phyloP scores from a whole-genome alignment of 2,329 filamentous ascomycete species.

The Fusarium longipes region DNA sequence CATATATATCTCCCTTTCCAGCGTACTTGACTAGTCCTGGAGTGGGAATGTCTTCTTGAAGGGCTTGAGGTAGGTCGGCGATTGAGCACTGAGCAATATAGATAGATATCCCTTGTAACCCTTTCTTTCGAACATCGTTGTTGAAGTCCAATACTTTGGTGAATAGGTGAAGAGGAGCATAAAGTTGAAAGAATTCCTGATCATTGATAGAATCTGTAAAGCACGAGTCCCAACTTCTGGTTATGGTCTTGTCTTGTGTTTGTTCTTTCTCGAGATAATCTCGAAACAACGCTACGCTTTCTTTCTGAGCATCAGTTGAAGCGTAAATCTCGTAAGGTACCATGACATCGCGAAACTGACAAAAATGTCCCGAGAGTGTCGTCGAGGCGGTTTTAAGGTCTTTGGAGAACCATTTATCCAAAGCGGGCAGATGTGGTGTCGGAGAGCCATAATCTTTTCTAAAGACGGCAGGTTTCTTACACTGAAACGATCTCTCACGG shows the following conservation, averaged over 20 bases:
- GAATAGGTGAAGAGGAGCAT: constrained; percentile 73
- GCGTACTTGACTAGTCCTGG: constrained; percentile 71
- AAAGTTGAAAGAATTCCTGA: constrained; percentile 64
- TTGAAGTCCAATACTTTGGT: constrained; percentile 67
- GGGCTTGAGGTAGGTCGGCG: constrained; percentile 69
- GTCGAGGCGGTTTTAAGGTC: constrained; percentile 15
- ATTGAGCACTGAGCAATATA: constrained; percentile 90
- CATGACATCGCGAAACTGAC: constrained; percentile 45
- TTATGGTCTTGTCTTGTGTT: constrained; percentile 47
- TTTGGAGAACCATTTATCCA: constrained; percentile 68
- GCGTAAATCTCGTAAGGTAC: constrained; percentile 57
- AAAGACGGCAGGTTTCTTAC: constrained; percentile 62
- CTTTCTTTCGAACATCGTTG: constrained; percentile 18
- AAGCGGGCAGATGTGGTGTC: constrained; percentile 59
- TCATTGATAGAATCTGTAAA: constrained; percentile 38
- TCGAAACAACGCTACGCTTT: constrained; percentile 44
- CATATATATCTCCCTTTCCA: constrained; percentile 87
- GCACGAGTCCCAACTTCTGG: constrained; percentile 47
- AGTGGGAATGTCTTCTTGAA: constrained; percentile 74
- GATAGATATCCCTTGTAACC: constrained; percentile 58
- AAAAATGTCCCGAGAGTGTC: constrained; percentile 47
- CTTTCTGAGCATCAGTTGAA: constrained; percentile 26
- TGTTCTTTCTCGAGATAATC: constrained; percentile 45
- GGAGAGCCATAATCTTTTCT: constrained; percentile 58
- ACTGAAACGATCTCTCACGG: constrained; percentile 62